Percentiles rank a stretch among this genome's conserved stretches.
Conservation (phyloP, 331 rosid genomes). For the Telfairia occidentalis region DNA sequence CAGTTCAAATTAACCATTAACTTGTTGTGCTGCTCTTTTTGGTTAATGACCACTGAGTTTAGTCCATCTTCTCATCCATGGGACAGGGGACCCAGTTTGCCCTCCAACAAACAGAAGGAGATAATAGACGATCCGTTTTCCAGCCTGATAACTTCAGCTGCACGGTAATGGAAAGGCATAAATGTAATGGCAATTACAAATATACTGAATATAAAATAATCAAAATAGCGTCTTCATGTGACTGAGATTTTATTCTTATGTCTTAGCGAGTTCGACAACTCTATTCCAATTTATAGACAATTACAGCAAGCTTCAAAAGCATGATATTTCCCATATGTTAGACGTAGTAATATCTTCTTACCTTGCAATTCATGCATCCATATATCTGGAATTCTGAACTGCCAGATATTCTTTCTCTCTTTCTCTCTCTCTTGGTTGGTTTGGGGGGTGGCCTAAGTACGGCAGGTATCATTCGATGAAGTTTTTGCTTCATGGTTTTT, state of each 20-base stretch:
- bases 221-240: background rate
- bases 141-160: conserved; percentile 72
- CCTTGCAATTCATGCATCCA: background rate
- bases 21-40: background rate
- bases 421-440: too few species aligned
- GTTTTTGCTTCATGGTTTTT: background rate
- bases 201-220: background rate
- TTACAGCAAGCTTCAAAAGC: background rate
- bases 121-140: conserved; percentile 86
- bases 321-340: background rate
- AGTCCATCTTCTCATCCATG: conserved; percentile 47
- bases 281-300: background rate
- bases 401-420: background rate
- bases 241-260: background rate
- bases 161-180: conserved; percentile 7
- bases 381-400: background rate
- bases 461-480: background rate
- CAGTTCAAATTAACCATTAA: background rate
- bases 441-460: too few species aligned
- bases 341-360: background rate
- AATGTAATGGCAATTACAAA: background rate
- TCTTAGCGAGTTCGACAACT: background rate
- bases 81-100: conserved; percentile 64
- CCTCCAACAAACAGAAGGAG: conserved; percentile 60
- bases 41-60: background rate